Conservation (phyloP, 169 alveolate species). For the Eimeria zaria region DNA sequence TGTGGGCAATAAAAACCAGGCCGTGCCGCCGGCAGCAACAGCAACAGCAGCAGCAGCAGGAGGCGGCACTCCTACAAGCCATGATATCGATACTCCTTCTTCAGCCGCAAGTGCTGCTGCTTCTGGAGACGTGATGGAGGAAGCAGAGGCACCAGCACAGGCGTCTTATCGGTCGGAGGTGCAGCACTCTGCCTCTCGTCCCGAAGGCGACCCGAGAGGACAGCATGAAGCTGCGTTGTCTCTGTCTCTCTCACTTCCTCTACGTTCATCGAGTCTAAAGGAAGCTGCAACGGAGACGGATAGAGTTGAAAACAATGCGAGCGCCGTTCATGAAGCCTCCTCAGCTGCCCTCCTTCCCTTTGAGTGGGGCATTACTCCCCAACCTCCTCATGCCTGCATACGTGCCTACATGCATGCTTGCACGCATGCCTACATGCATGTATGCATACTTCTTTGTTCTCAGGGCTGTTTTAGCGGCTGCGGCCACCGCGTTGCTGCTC, state of each 20-base stretch:
- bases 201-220: background rate
- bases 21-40: background rate
- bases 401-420: background rate
- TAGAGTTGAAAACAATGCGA: background rate
- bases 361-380: background rate
- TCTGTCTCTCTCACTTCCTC: background rate
- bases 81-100: background rate
- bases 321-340: background rate
- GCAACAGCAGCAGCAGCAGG: conserved; percentile 7
- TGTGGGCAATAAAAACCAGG: background rate
- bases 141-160: background rate
- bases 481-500: background rate
- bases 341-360: background rate
- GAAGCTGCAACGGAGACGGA: background rate
- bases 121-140: background rate
- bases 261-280: background rate
- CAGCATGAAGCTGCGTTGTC: background rate
- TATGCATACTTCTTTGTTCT: background rate
- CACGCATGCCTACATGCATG: background rate
- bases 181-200: background rate
- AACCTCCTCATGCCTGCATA: background rate
- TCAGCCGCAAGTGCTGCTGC: background rate
- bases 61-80: background rate
- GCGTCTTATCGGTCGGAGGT: background rate
- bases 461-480: background rate